Base-by-base conservation (phyloP, 768 basidiomycete species). In the Leccinum imitatum region DNA sequence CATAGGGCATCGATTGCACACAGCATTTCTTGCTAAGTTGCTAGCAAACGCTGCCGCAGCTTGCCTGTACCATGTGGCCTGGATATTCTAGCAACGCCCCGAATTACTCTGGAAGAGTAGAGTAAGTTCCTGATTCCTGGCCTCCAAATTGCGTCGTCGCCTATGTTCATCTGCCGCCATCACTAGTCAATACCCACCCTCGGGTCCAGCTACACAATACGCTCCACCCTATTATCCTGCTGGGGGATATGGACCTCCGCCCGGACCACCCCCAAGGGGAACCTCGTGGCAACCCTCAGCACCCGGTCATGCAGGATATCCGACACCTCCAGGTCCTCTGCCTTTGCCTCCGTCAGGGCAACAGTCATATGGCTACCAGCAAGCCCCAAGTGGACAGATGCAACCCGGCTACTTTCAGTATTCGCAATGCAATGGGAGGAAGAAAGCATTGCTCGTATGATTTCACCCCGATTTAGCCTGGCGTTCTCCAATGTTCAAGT, bases 361-460 rank as follows among this genome's bases (percentile, higher is more conserved):
- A 30, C 90, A 92, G 66, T 70, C 79, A 60, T 90, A 87, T 63
- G 86, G 87, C 2, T 83, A 85, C 10, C 84, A 85, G 73, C 78
- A 84, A 60, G 78, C 73, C 21, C 59, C 75, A 2, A 75, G 81
- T 19, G 76, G 81, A 47, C 77, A 78, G 35, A 72, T 74, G 54
- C 76, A 79, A 39, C 85, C 89, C 63, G 81, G 84, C 2, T 90
- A 74, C 73, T 95, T 93, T 78, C 87, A 91, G 66, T 94, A 93
- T 67, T 95, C 93, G 3, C 91, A 93, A 66, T 97, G 95, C 69
- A 92, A 77, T 19, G 92, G 94, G 31, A 86, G 80, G 74, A 89
- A 87, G 74, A 98, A 94, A 74, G 96, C 94, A 0, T 79, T 98
- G 11, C 89, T 89, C 59, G 92, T 95, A 73, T 61, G 90, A 74